Evolutionary conservation across 2,329 filamentous ascomycete species (phyloP).

Genomic region (Diaporthe sp.): DNA sequence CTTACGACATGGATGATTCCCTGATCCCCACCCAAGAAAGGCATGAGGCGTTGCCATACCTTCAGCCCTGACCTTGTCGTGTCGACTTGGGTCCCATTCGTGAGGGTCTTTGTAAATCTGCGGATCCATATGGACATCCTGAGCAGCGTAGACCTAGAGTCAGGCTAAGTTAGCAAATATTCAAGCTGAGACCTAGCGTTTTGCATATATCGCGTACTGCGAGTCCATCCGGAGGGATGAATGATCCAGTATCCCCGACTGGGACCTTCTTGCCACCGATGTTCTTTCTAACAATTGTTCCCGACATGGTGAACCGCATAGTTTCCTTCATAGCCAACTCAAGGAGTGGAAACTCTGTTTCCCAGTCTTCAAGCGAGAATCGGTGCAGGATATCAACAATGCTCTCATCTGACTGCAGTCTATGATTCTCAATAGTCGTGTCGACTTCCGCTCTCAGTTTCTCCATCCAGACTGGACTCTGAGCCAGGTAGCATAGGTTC

Average conservation of each 20-base stretch:
- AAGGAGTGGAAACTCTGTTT: slow-evolving; percentile 3
- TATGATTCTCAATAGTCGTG: not conserved
- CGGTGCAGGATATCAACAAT: not conserved
- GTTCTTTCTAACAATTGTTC: not conserved
- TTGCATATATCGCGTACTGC: not conserved
- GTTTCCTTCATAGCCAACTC: slow-evolving; percentile 11
- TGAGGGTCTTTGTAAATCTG: not conserved
- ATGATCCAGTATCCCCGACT: not conserved
- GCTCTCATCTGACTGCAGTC: not conserved
- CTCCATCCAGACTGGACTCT: not conserved
- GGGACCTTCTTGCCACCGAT: slow-evolving; percentile 16
- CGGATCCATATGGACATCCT: slow-evolving; percentile 12
- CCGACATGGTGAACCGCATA: slow-evolving; percentile 3
- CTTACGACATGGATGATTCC: slow-evolving; percentile 19
- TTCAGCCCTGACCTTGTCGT: not conserved
- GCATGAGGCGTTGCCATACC: not conserved
- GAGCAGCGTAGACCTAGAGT: slow-evolving; percentile 4
- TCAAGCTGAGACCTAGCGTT: not conserved
- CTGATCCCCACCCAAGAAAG: slow-evolving; percentile 20
- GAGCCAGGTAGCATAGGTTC: slow-evolving; percentile 13
- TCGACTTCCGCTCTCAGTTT: slow-evolving; percentile 3
- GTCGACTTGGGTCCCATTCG: slow-evolving; percentile 8
- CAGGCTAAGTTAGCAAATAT: not conserved
- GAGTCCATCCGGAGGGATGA: slow-evolving; percentile 1
- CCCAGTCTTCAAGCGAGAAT: slow-evolving; percentile 3